phyloP scores from a whole-genome alignment of 164 flowering plant species.

The Macadamia tetraphylla region DNA sequence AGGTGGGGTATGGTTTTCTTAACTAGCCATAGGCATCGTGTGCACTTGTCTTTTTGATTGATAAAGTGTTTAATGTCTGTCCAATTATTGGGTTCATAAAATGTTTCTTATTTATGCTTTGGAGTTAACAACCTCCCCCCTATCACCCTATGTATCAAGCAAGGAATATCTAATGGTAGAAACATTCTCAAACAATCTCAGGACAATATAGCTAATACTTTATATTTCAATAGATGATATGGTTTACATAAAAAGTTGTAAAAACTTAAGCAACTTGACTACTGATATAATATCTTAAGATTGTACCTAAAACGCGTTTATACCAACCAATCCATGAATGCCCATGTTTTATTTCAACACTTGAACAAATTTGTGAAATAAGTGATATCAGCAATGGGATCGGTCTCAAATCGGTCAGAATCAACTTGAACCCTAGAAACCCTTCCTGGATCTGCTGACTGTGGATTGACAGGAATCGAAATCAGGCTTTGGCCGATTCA shows the following conservation, averaged over 20 bases:
- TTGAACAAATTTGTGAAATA: no score
- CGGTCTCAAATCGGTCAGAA: no score
- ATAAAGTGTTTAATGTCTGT: conserved; percentile 8
- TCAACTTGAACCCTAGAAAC: no score
- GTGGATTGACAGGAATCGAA: no score
- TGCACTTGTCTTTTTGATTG: conserved; percentile 14
- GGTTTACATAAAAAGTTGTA: no score
- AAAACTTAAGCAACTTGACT: no score
- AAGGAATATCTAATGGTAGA: conserved; percentile 2
- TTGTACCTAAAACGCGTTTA: neutral
- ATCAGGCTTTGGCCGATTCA: no score
- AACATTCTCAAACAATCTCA: neutral
- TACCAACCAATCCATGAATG: conserved; percentile 3
- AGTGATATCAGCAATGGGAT: no score
- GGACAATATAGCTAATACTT: neutral
- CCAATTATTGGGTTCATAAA: conserved; percentile 6
- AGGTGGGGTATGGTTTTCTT: conserved; percentile 19
- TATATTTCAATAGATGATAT: neutral
- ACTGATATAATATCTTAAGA: no score
- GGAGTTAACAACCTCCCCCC: conserved; percentile 10
- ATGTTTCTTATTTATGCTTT: conserved; percentile 8
- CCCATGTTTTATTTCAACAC: conserved; percentile 4
- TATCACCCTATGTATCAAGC: conserved; percentile 17
- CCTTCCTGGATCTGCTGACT: no score
- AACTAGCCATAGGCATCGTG: conserved; percentile 24